Conservation (phyloP, 2,329 filamentous ascomycete species). For the Hypoxylon sp. region DNA sequence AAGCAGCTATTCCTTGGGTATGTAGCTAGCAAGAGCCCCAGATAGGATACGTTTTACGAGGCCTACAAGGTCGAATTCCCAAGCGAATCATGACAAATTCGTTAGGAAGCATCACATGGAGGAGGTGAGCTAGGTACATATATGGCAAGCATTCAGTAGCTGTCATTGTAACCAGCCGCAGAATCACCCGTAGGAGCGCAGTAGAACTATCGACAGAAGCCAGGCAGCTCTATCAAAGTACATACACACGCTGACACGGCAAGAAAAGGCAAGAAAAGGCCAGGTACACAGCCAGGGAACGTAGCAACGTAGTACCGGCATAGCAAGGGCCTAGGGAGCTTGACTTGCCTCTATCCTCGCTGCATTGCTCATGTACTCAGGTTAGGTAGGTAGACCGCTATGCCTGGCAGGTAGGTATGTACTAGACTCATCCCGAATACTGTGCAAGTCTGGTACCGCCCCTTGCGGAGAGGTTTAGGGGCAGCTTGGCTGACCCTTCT, state of each 20-base stretch:
- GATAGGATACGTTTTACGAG: conserved; percentile 9
- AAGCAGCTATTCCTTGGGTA: neutral
- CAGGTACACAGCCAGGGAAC: conserved; percentile 3
- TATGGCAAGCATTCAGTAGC: too few species aligned
- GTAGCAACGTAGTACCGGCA: conserved; percentile 24
- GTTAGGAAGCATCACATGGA: conserved; percentile 10
- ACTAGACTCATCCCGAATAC: conserved; percentile 17
- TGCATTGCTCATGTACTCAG: too few species aligned
- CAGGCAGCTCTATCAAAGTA: conserved; percentile 7
- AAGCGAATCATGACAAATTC: conserved; percentile 7
- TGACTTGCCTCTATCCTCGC: conserved; percentile 15
- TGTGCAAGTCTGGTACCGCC: conserved; percentile 31
- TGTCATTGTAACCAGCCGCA: conserved; percentile 14
- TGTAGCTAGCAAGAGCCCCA: conserved; percentile 7
- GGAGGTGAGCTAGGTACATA: too few species aligned
- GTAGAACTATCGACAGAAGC: neutral
- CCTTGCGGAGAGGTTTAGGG: conserved; percentile 27
- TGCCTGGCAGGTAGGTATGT: too few species aligned
- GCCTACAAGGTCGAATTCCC: neutral
- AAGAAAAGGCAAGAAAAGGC: conserved; percentile 1
- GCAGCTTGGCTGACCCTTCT: conserved; percentile 9
- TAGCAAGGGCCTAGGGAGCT: conserved; percentile 3
- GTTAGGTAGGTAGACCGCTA: too few species aligned
- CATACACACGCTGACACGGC: too few species aligned
- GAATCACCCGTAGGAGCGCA: neutral